A percentile compares a stretch with the other conserved stretches of the same genome.
phyloP scores from a whole-genome alignment of 345 rosid genomes.

The Citrus sinensis region DVS_A1.0 CM039166.1:25601501-25602000 shows the following conservation, averaged over 20 bases:
- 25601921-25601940: too few species aligned
- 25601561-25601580: background rate
- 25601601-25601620: background rate
- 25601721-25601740: background rate
- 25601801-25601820: too few species aligned
- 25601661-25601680: background rate
- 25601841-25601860: too few species aligned
- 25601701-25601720: background rate
- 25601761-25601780: too few species aligned
- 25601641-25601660: background rate
- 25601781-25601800: too few species aligned
- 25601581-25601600: background rate
- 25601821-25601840: accelerated
- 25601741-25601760: too few species aligned
- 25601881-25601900: too few species aligned
- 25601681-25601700: background rate
- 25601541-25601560: background rate
- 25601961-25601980: too few species aligned
- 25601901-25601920: too few species aligned
- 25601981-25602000: accelerated
- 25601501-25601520: background rate
- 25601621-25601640: background rate
- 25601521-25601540: background rate
- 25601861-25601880: too few species aligned
- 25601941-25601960: too few species aligned